Evolutionary conservation across 1,284 basidiomycete genomes (phyloP).

Genomic region (Leccinum subrobustum): DNA sequence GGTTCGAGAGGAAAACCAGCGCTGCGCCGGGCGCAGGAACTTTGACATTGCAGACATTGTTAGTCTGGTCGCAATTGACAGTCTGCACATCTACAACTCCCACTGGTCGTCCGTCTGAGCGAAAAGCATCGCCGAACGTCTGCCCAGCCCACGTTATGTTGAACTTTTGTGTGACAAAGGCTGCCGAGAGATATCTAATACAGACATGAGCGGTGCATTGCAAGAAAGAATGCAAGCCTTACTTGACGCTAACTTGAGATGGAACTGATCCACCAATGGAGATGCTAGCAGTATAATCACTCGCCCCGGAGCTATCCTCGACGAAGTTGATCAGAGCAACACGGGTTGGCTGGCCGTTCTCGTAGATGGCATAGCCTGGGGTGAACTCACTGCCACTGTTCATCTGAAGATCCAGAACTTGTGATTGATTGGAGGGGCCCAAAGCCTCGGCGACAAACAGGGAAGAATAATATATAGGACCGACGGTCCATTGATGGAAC

Average conservation of each 20-base stretch:
- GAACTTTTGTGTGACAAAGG: constrained; percentile 57
- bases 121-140: constrained; percentile 64
- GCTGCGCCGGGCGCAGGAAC: constrained; percentile 56
- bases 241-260: constrained; percentile 55
- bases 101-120: constrained; percentile 60
- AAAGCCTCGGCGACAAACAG: constrained; percentile 68
- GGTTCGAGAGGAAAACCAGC: constrained; percentile 52
- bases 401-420: constrained; percentile 57
- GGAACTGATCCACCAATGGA: constrained; percentile 45
- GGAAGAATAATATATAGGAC: constrained; percentile 47
- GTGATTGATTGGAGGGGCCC: constrained; percentile 56
- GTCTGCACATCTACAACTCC: constrained; percentile 48
- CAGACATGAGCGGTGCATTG: constrained; percentile 1
- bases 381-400: constrained; percentile 53
- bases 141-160: constrained; percentile 76
- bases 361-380: constrained; percentile 74
- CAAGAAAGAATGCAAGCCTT: constrained; percentile 20
- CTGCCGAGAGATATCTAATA: constrained; percentile 50
- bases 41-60: constrained; percentile 45
- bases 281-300: constrained; percentile 42
- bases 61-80: constrained; percentile 43
- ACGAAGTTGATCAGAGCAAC: constrained; percentile 72
- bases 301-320: constrained; percentile 50
- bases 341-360: constrained; percentile 53
- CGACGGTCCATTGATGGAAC: background rate